Percentiles rank a stretch among this genome's conserved stretches.
These are phyloP conservation scores for Magnaporthiopsis incrustans DNA, from an alignment of 2,329 filamentous ascomycete species.

Conservation along the genomic window DNA sequence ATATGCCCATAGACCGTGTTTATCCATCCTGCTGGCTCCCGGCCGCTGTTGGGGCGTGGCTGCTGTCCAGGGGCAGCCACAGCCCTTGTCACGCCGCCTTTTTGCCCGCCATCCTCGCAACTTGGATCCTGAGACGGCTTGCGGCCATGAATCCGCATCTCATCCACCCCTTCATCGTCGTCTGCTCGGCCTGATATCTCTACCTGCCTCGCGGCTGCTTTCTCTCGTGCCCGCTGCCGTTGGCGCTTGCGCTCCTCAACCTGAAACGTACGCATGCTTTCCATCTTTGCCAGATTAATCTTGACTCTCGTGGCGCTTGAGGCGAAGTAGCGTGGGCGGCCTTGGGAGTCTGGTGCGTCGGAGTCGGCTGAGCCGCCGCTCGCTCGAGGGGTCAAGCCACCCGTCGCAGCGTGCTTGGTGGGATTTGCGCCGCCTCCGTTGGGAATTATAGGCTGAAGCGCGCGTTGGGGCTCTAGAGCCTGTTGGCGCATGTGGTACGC, in stretches of 20 bases:
- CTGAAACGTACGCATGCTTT: slow-evolving; percentile 6
- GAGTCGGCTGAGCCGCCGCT: slow-evolving; percentile 2
- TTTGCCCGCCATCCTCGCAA: no score
- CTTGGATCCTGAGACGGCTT: no score
- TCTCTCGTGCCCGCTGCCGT: neutral
- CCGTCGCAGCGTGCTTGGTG: slow-evolving; percentile 10
- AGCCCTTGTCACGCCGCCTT: no score
- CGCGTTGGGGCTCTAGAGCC: no score
- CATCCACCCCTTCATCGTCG: no score
- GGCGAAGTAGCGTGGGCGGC: slow-evolving; percentile 6
- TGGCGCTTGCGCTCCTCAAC: slow-evolving; percentile 3
- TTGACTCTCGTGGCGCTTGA: slow-evolving; percentile 3
- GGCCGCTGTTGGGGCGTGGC: no score
- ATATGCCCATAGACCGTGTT: no score
- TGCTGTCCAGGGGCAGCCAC: no score
- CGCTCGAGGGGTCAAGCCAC: neutral
- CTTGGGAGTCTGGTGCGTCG: slow-evolving; percentile 5
- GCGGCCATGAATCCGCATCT: no score
- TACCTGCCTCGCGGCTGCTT: neutral
- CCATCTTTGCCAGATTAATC: slow-evolving; percentile 1
- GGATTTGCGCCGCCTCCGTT: neutral
- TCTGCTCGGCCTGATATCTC: neutral
- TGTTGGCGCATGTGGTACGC: neutral
- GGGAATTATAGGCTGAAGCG: neutral
- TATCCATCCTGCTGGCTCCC: no score